phyloP scores from a whole-genome alignment of 2,329 filamentous ascomycete genomes.

The Talaromyces sp. region DNA sequence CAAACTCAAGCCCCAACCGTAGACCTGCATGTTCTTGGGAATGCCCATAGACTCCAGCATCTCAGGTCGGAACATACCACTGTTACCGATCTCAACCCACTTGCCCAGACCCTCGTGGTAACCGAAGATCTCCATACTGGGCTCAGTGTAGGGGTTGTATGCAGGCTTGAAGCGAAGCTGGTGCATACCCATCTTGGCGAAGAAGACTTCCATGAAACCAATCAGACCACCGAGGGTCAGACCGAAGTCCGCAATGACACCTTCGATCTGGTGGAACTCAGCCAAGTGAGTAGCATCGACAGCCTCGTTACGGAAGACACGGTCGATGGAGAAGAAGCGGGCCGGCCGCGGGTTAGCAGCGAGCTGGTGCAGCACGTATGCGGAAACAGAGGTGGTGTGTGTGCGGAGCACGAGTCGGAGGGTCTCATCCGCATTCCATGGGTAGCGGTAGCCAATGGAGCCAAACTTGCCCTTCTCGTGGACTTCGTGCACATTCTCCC shows the following conservation, averaged over 20 bases:
- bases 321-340: slow-evolving; percentile 98
- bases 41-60: slow-evolving; percentile 96
- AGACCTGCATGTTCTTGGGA: slow-evolving; percentile 87
- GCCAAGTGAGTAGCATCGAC: slow-evolving; percentile 96
- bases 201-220: slow-evolving; percentile 94
- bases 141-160: slow-evolving; percentile 94
- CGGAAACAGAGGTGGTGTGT: slow-evolving; percentile 91
- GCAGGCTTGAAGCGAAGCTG: slow-evolving; percentile 94
- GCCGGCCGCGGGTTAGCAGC: slow-evolving; percentile 80
- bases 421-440: slow-evolving; percentile 86
- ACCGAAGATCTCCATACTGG: slow-evolving; percentile 97
- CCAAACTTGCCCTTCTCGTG: slow-evolving; percentile 92
- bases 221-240: slow-evolving; percentile 91
- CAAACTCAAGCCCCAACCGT: slow-evolving; percentile 88
- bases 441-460: slow-evolving; percentile 94
- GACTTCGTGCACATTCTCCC: slow-evolving; percentile 81
- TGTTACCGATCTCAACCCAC: slow-evolving; percentile 97
- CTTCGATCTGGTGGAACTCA: slow-evolving; percentile 98
- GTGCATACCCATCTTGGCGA: slow-evolving; percentile 89
- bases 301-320: slow-evolving; percentile 96
- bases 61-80: slow-evolving; percentile 97
- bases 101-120: slow-evolving; percentile 88
- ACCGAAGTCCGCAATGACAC: slow-evolving; percentile 95
- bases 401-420: slow-evolving; percentile 87
- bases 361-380: slow-evolving; percentile 87